phyloP scores from a whole-genome alignment of 1,139 yeast species.

The Candida dubliniensis region DNA sequence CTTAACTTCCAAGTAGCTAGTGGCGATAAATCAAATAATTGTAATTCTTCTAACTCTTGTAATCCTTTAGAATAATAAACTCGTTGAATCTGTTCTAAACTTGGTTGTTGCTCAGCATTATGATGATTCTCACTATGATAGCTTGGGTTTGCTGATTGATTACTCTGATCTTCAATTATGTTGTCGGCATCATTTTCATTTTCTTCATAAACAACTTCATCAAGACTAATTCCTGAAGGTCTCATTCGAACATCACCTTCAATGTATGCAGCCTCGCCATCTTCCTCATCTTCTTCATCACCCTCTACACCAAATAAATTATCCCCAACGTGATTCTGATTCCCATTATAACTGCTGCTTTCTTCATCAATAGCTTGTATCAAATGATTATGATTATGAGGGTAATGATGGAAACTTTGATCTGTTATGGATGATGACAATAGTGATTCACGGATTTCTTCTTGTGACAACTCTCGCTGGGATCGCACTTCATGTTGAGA shows the following conservation, averaged over 20 bases:
- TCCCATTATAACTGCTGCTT: conserved; percentile 15
- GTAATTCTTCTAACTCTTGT: conserved; percentile 56
- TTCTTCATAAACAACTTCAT: conserved; percentile 6
- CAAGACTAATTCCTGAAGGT: conserved; percentile 4
- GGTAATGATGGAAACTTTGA: conserved; percentile 6
- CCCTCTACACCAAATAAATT: conserved; percentile 2
- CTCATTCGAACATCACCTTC: conserved; percentile 2
- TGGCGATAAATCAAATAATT: conserved; percentile 71
- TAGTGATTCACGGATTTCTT: conserved; percentile 36
- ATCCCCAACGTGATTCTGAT: not conserved
- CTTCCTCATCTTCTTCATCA: conserved; percentile 4
- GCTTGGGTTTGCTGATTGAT: conserved; percentile 1
- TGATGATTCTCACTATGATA: not conserved
- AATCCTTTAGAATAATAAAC: conserved; percentile 50
- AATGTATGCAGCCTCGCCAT: conserved; percentile 3
- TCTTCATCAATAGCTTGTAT: conserved; percentile 14
- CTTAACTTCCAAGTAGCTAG: conserved; percentile 87
- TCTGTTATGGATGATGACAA: conserved; percentile 17
- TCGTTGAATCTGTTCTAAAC: conserved; percentile 39
- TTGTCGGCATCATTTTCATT: conserved; percentile 1
- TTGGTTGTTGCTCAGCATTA: conserved; percentile 24
- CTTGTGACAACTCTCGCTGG: conserved; percentile 35
- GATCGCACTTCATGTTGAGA: conserved; percentile 32
- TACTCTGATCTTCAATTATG: conserved; percentile 5
- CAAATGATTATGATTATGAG: conserved; percentile 7